Evolutionary conservation across 1,284 basidiomycete genomes (phyloP).

Genomic region (Cutaneotrichosporon sp.): DNA sequence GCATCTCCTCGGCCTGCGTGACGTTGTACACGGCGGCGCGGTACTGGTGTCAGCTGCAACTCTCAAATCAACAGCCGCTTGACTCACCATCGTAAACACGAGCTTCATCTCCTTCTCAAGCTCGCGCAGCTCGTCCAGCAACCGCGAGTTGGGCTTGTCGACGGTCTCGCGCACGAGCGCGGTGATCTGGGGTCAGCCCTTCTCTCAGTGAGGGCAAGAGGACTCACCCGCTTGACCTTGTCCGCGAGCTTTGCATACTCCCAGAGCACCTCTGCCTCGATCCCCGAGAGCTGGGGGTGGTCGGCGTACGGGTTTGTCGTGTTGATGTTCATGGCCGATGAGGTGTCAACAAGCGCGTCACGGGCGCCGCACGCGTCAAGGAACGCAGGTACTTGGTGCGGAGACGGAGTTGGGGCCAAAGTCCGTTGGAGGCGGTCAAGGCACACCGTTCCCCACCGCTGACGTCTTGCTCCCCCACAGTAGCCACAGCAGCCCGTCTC

Average conservation of each 20-base stretch:
- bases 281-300: constrained; percentile 62
- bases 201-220: background rate
- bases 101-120: constrained; percentile 95
- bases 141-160: constrained; percentile 69
- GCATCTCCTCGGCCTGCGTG: constrained; percentile 62
- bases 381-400: background rate
- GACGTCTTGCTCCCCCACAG: background rate
- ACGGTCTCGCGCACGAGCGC: constrained; percentile 49
- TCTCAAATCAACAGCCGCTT: too few species aligned
- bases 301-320: constrained; percentile 28
- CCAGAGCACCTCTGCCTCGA: constrained; percentile 72
- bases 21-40: constrained; percentile 95
- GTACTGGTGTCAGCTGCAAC: constrained; percentile 61
- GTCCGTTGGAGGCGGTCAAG: background rate
- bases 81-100: constrained; percentile 77
- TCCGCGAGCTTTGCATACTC: constrained; percentile 74
- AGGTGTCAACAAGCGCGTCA: constrained; percentile 6
- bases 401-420: background rate
- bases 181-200: constrained; percentile 44
- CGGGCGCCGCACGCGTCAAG: background rate
- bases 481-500: too few species aligned
- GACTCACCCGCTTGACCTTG: constrained; percentile 67
- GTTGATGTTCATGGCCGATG: constrained; percentile 2
- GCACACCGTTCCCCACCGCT: too few species aligned
- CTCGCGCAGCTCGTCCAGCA: constrained; percentile 75